Evolutionary conservation across 2,329 filamentous ascomycete species (phyloP).

Genomic region (Immersiporthe knoxdaviesiana): DNA sequence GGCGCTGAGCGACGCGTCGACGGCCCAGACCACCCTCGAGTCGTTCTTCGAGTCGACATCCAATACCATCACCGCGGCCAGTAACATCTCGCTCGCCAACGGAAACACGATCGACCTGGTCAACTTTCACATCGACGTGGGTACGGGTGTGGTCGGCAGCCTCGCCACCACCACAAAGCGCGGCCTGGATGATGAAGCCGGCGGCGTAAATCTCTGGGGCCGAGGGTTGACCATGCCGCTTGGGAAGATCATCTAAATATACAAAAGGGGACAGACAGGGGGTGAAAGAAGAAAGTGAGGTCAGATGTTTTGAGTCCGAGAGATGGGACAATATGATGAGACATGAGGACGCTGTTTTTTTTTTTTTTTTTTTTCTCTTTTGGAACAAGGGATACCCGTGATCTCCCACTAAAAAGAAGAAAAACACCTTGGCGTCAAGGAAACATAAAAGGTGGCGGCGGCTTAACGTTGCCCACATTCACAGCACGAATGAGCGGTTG

Average conservation of each 20-base stretch:
- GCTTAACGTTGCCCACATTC: conserved; percentile 2
- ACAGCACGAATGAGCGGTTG: conserved; percentile 7
- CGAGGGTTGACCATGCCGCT: neutral
- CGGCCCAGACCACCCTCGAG: conserved; percentile 59
- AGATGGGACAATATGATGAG: neutral
- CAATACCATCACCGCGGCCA: conserved; percentile 39
- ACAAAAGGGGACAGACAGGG: neutral
- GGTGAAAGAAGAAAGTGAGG: neutral
- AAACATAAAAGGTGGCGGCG: neutral
- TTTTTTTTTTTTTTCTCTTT: neutral
- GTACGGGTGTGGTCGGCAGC: conserved; percentile 36
- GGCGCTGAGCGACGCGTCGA: conserved; percentile 52
- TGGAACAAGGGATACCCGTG: neutral
- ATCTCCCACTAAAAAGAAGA: neutral
- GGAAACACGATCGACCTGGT: conserved; percentile 56
- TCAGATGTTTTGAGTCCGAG: neutral
- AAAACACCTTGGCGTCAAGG: neutral
- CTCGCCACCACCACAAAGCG: conserved; percentile 21
- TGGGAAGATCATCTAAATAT: neutral
- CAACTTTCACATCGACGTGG: conserved; percentile 47
- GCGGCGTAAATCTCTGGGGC: neutral
- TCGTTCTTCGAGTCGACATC: conserved; percentile 53
- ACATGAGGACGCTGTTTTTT: neutral
- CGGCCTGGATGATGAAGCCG: conserved; percentile 10
- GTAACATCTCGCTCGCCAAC: conserved; percentile 42